phyloP scores from a whole-genome alignment of 306 rosid species.

The Delonix regia region DNA sequence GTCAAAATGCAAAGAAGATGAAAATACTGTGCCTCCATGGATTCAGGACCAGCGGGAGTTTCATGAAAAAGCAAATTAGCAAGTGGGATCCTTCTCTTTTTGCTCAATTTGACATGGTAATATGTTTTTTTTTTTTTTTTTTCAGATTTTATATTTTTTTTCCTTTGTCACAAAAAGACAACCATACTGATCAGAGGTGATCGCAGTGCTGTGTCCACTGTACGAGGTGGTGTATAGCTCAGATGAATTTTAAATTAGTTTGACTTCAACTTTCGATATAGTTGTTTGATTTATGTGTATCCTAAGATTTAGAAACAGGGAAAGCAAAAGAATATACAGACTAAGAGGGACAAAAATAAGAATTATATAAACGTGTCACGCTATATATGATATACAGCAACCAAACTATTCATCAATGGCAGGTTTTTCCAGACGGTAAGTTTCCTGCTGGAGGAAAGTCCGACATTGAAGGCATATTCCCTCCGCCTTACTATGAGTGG shows the following conservation, averaged over 20 bases:
- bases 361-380: neutral
- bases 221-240: neutral
- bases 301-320: neutral
- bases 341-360: too few relatives aligned
- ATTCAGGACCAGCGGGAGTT: constrained; percentile 84
- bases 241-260: neutral
- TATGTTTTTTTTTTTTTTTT: neutral
- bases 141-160: neutral
- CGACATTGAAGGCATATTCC: constrained; percentile 82
- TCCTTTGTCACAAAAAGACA: constrained; percentile 10
- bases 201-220: neutral
- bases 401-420: neutral
- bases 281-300: neutral
- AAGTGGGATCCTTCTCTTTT: constrained; percentile 87
- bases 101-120: constrained; percentile 70
- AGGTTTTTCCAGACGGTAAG: constrained; percentile 78
- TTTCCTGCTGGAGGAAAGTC: constrained; percentile 90
- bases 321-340: too few relatives aligned
- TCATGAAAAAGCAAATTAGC: constrained; percentile 73
- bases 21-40: constrained; percentile 91
- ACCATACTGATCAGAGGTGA: neutral
- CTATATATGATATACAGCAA: neutral
- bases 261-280: neutral
- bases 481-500: constrained; percentile 92
- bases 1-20: constrained; percentile 50